A percentile compares a stretch with the other conserved stretches of the same genome.
These are phyloP conservation scores for Aspergillus sp. DNA, from an alignment of 2,329 filamentous ascomycete genomes.

Conservation along the genomic window DNA sequence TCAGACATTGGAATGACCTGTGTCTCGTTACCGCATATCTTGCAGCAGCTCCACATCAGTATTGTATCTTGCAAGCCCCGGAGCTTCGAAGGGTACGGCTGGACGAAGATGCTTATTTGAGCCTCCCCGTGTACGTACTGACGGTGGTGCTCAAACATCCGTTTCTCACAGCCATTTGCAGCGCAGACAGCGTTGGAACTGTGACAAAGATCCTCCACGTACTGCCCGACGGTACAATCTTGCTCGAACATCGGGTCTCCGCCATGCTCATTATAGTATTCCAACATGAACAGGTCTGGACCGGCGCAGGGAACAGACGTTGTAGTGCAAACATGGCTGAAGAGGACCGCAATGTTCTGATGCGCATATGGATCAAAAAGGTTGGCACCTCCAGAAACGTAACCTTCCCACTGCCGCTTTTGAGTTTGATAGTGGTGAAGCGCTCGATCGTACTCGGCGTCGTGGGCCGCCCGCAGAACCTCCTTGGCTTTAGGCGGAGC, in stretches of 20 bases:
- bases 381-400: conserved; percentile 76
- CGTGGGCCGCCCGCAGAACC: conserved; percentile 86
- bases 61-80: conserved; percentile 64
- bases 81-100: conserved; percentile 60
- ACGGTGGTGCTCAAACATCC: conserved; percentile 84
- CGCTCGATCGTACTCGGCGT: conserved; percentile 93
- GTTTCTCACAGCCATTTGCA: conserved; percentile 74
- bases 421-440: conserved; percentile 89
- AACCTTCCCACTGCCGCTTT: conserved; percentile 91
- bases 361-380: conserved; percentile 93
- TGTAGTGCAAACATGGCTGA: conserved; percentile 85
- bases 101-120: conserved; percentile 82
- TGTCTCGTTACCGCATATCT: conserved; percentile 82
- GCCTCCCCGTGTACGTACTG: conserved; percentile 97
- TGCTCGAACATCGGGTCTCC: conserved; percentile 59
- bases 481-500: conserved; percentile 83
- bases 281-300: conserved; percentile 78
- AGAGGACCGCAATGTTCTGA: conserved; percentile 90
- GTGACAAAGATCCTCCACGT: conserved; percentile 80
- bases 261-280: conserved; percentile 87
- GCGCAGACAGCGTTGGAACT: conserved; percentile 68
- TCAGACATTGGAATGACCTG: conserved; percentile 85
- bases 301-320: conserved; percentile 91
- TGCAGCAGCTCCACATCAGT: conserved; percentile 96
- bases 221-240: conserved; percentile 89